Base-by-base conservation (phyloP, 2,329 filamentous ascomycete genomes). In the Colletotrichum paranaense region DNA sequence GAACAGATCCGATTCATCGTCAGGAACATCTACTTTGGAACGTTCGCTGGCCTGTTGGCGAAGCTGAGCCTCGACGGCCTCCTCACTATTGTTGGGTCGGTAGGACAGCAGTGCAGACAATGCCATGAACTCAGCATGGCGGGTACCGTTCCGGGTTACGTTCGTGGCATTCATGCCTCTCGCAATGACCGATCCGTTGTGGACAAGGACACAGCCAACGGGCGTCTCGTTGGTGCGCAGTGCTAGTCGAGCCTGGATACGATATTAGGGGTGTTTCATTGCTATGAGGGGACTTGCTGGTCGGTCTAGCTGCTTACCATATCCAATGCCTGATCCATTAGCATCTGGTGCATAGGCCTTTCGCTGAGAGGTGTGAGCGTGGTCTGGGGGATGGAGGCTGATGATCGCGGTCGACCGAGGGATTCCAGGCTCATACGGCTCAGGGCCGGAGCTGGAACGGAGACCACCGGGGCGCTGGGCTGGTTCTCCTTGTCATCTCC, bases 121-220 rank as follows among this genome's bases (percentile, higher is more conserved):
- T 60, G 95, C 97, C 84, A 98, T 92, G 80, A 98, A 97, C 82
- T 99, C 97, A 57, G 97, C 97, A 82, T 99, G 97, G 30, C 95
- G 92, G 59, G 97, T 98, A 57, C 97, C 97, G 85, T 97, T 92
- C 60, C 96, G 91, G 30, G 94, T 97, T 77, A 94, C 89, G 79
- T 98, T 99, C 66, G 97, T 99, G 75, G 97, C 97, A 79, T 99
- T 99, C 94, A 98, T 98, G 75, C 97, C 97, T 75, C 89, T 90
- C 55, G 94, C 95, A 76, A 99, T 95, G 75, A 98, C 89, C 77
- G 91, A 88, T 76, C 91, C 92, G 32, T 94, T 84, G 80, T 95
- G 90, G 26, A 98, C 95, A 66, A 99, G 92, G 38, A 99, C 95
- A 82, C 97, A 99, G 62, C 97, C 97, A 24, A 99, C 97, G 1